These are phyloP conservation scores for Puccinia polysora DNA, from an alignment of 1,284 basidiomycete species.

Conservation along the genomic window DNA sequence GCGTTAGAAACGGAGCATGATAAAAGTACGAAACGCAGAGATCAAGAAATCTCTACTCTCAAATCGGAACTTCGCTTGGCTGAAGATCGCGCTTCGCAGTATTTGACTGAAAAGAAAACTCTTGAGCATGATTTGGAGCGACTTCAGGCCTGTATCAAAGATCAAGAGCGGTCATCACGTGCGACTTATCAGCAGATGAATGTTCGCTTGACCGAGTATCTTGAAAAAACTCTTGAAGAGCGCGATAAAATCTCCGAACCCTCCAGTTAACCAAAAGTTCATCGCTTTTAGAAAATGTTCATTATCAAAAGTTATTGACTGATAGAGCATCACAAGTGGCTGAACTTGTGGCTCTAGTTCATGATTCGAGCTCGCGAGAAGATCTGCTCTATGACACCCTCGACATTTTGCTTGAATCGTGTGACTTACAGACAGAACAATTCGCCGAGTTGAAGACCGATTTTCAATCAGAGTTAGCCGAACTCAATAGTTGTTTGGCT, in stretches of 20 bases:
- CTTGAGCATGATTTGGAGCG: conserved; percentile 13
- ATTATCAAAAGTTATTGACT: conserved; percentile 11
- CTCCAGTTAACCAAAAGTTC: neutral
- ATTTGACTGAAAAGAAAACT: conserved; percentile 5
- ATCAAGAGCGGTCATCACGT: neutral
- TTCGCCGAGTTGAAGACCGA: neutral
- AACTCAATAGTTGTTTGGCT: neutral
- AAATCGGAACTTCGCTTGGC: conserved; percentile 18
- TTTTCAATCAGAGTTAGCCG: neutral
- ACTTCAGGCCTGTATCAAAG: neutral
- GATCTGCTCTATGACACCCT: conserved; percentile 23
- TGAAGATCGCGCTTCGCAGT: conserved; percentile 22
- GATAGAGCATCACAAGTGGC: conserved; percentile 26
- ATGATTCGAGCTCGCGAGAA: conserved; percentile 14
- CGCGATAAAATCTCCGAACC: neutral
- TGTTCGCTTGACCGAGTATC: neutral
- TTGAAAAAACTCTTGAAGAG: conserved; percentile 8
- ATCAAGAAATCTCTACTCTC: conserved; percentile 19
- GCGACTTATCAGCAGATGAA: neutral
- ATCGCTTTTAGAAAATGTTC: conserved; percentile 1
- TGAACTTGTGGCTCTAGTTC: conserved; percentile 22
- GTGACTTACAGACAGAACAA: conserved; percentile 10
- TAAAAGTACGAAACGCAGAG: conserved; percentile 33
- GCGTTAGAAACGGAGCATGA: conserved; percentile 25
- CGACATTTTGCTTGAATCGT: conserved; percentile 21